Evolutionary conservation across 2,329 filamentous ascomycete species (phyloP), one percentile per base, ranked within the genome.

Genomic region (Epichloe coenophiala): DNA sequence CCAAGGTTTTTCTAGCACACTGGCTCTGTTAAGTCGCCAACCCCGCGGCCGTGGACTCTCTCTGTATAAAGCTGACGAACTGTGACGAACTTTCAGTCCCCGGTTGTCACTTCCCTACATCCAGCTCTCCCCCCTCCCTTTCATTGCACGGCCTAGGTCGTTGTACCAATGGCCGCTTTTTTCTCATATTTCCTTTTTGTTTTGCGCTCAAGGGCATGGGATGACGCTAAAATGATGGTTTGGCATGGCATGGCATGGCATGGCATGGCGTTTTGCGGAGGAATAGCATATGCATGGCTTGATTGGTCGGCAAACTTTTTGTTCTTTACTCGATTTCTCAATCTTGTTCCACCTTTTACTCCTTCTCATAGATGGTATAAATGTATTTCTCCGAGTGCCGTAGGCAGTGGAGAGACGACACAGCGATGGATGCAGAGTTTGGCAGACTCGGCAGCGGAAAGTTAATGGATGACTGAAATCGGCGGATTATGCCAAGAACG

Each of bases 281-380:
- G 44, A 47, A 45, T 40, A 51, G 46, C 53, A 49, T 44, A 49
- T 41, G 13, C 19, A 43, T 46, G 49, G 33, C 7, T 36, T 36
- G 19, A 43, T 42, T 21, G 40, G 31, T 48, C 19, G 39, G 48
- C 37, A 8, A 27, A n/a, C 15, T 45, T 45, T 11, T n/a, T n/a
- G 9, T 42, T 19, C n/a, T 19, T 42, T 19, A 9, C 38, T 39
- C 37, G 17, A 39, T 39, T 8, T 8, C 15, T 15, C 27, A 35
- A n/a, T 45, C 15, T 35, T 35, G 23, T n/a, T n/a, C 6, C 15
- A 33, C 2, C 5, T 45, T 33, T 31, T 31, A 15, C 21, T n/a
- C 21, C 13, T 35, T 45, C 15, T 45, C 27, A 53, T 53, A 52
- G 49, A 52, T 48, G 51, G 53, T 46, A 42, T 43, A 47, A n/a